A percentile compares a stretch with the other conserved stretches of the same genome.
phyloP scores from a whole-genome alignment of 176 grass and related monocot genomes.

The Coix lacrymajobi region DNA sequence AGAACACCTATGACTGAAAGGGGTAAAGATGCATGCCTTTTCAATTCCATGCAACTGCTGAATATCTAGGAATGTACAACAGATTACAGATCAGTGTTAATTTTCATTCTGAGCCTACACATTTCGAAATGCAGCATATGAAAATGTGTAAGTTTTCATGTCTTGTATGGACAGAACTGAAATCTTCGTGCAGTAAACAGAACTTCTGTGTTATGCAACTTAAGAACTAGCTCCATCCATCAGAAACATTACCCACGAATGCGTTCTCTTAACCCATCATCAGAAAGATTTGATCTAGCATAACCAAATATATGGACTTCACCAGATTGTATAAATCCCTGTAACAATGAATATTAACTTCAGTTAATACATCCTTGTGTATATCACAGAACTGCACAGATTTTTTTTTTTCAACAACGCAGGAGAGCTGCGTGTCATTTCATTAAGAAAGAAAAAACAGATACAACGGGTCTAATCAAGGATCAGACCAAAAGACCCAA shows the following conservation, averaged over 20 bases:
- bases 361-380: not conserved
- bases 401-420: too few species aligned
- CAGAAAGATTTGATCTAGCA: slow-evolving; percentile 85
- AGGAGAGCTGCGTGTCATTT: too few species aligned
- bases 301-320: slow-evolving; percentile 96
- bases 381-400: not conserved
- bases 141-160: not conserved
- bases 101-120: not conserved
- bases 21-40: not conserved
- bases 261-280: slow-evolving; percentile 79
- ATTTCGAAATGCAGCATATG: slow-evolving; percentile 1
- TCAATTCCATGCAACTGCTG: not conserved
- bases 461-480: too few species aligned
- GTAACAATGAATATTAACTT: slow-evolving; percentile 17
- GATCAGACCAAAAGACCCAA: too few species aligned
- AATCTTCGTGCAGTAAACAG: not conserved
- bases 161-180: slow-evolving; percentile 2
- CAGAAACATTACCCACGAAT: slow-evolving; percentile 65
- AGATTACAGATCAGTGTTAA: slow-evolving; percentile 15
- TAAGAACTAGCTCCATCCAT: slow-evolving; percentile 16
- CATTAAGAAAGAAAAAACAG: too few species aligned
- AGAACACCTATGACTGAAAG: not conserved
- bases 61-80: slow-evolving; percentile 19
- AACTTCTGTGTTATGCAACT: not conserved
- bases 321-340: slow-evolving; percentile 78